Evolutionary conservation across 129 eudicot genomes (phyloP).

Genomic region (Centella asiatica): DNA sequence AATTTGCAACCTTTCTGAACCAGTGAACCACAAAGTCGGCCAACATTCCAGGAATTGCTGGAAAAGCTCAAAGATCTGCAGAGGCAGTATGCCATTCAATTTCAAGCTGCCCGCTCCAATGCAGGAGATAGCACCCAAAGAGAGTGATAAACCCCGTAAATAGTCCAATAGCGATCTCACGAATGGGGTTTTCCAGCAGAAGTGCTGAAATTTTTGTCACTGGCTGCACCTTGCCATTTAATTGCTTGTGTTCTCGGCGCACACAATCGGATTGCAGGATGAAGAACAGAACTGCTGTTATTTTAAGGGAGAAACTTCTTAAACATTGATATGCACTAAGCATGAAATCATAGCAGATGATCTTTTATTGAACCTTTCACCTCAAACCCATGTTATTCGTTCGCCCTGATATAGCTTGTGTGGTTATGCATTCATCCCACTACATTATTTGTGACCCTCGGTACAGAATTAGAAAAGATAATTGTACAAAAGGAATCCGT

Average conservation of each 20-base stretch:
- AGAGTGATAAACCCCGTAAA: conserved; percentile 19
- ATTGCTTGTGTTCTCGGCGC: conserved; percentile 9
- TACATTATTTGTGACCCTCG: not conserved
- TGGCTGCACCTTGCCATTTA: not conserved
- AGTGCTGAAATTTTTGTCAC: conserved; percentile 1
- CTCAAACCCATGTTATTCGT: not conserved
- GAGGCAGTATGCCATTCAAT: conserved; percentile 44
- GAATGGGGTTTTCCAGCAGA: not conserved
- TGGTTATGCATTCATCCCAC: not conserved
- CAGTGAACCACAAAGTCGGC: conserved; percentile 81
- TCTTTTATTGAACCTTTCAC: not conserved
- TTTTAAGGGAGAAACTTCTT: not conserved
- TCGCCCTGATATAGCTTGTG: not conserved
- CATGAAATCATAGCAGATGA: not conserved
- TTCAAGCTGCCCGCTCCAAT: conserved; percentile 53
- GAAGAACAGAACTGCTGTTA: not conserved
- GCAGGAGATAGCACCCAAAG: conserved; percentile 40
- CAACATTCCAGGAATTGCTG: conserved; percentile 78
- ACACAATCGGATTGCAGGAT: not conserved
- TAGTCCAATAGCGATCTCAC: not conserved
- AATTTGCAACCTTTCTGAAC: not conserved
- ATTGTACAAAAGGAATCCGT: not conserved
- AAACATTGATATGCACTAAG: not conserved
- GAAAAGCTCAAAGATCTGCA: conserved; percentile 76
- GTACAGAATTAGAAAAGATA: not conserved